Evolutionary conservation across 129 eudicot genomes (phyloP).

Genomic region (Cynara cardunculus): DNA sequence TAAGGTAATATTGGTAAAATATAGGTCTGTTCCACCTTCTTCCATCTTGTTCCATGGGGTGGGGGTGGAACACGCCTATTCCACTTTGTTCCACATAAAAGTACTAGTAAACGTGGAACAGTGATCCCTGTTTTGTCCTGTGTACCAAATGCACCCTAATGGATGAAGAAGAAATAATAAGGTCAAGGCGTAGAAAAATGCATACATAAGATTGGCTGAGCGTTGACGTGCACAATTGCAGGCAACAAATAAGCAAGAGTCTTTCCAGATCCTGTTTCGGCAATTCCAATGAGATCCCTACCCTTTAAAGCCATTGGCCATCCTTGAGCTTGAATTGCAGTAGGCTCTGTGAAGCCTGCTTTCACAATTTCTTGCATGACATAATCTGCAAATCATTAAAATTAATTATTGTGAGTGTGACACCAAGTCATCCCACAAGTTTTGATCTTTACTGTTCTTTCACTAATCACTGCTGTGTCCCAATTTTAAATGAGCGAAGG

Average conservation of each 20-base stretch:
- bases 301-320: slow-evolving; percentile 99
- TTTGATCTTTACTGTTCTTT: no score
- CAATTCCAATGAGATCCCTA: slow-evolving; percentile 97
- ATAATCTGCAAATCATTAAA: slow-evolving; percentile 47
- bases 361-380: slow-evolving; percentile 90
- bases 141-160: no score
- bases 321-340: slow-evolving; percentile 99
- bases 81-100: no score
- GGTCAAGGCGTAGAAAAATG: neutral
- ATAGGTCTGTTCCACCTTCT: no score
- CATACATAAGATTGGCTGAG: slow-evolving; percentile 91
- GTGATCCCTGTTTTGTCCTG: no score
- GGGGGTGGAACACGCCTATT: no score
- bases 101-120: no score
- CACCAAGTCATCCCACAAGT: no score
- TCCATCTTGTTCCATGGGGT: no score
- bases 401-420: neutral
- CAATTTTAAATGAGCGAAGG: no score
- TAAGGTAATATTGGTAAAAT: no score
- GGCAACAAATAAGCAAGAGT: slow-evolving; percentile 89
- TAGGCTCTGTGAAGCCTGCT: slow-evolving; percentile 97
- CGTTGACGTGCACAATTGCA: slow-evolving; percentile 96
- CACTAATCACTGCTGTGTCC: no score
- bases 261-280: slow-evolving; percentile 99
- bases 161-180: neutral